Evolutionary conservation across 768 basidiomycete genomes (phyloP).

Genomic region (Chlorophyllum brunneum): DNA sequence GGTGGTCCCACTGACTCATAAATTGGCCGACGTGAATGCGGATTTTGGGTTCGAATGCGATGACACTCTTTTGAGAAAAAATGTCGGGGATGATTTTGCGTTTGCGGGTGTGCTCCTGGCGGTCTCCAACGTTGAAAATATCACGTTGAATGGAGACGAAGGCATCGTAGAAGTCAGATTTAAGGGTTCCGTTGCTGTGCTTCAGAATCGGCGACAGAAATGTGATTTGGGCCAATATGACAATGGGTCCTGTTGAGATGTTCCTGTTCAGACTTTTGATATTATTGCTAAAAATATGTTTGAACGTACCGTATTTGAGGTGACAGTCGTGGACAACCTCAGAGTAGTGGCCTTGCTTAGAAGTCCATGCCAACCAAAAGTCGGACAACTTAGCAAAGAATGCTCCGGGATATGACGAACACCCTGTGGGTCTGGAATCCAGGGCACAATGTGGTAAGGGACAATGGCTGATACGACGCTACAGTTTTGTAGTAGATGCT

Average conservation of each 20-base stretch:
- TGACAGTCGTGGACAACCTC: no score
- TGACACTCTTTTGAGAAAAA: constrained; percentile 79
- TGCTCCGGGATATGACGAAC: no score
- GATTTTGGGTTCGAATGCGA: constrained; percentile 83
- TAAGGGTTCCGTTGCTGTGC: constrained; percentile 84
- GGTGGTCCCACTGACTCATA: constrained; percentile 71
- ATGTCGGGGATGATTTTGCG: constrained; percentile 88
- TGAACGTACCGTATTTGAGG: no score
- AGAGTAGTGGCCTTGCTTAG: no score
- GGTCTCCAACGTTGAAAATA: constrained; percentile 79
- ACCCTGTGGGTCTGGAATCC: no score
- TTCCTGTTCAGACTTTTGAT: no score
- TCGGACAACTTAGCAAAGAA: no score
- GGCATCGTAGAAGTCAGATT: constrained; percentile 71
- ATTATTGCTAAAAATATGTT: no score
- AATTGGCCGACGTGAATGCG: constrained; percentile 54
- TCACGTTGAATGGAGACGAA: constrained; percentile 74
- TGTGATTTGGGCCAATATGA: constrained; percentile 75
- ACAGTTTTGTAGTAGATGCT: no score
- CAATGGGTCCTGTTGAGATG: constrained; percentile 64
- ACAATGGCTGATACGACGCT: no score
- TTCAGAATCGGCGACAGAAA: constrained; percentile 73
- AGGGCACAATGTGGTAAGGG: no score
- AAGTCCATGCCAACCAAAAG: no score
- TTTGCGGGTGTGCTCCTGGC: constrained; percentile 79